A percentile compares a stretch with the other conserved stretches of the same genome.
These are phyloP conservation scores for Trypanosoma platydactyli DNA, from an alignment of 208 protist species.

Conservation along the genomic window DNA sequence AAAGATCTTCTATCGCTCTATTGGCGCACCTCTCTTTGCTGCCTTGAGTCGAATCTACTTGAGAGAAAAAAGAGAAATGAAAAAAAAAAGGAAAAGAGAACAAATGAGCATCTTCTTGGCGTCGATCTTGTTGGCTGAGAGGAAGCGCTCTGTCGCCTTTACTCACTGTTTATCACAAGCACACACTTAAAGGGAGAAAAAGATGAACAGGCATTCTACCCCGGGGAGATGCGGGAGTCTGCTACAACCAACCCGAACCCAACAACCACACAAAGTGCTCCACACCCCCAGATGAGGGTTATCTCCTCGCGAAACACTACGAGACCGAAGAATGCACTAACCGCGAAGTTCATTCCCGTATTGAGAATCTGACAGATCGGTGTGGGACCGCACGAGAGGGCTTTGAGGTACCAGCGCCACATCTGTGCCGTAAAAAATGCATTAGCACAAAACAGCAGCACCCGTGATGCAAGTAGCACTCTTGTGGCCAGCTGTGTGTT, in stretches of 20 bases:
- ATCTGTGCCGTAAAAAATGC: constrained; percentile 74
- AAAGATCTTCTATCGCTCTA: too few relatives aligned
- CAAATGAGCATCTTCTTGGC: too few relatives aligned
- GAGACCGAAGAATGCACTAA: constrained; percentile 69
- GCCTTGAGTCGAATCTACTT: too few relatives aligned
- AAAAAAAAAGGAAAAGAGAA: background rate
- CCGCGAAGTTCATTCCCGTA: constrained; percentile 81
- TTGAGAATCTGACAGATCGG: constrained; percentile 84
- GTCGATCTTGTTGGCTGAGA: too few relatives aligned
- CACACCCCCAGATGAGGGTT: constrained; percentile 57
- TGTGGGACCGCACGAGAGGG: constrained; percentile 77
- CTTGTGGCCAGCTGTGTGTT: background rate
- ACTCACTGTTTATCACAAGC: too few relatives aligned
- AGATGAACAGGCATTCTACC: background rate
- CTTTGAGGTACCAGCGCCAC: constrained; percentile 87
- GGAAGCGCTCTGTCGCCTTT: too few relatives aligned
- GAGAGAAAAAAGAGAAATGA: too few relatives aligned
- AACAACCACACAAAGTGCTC: constrained; percentile 62
- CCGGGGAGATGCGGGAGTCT: constrained; percentile 33
- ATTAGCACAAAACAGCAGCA: constrained; percentile 52
- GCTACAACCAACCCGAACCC: constrained; percentile 74
- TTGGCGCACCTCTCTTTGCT: too few relatives aligned
- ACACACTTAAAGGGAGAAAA: background rate
- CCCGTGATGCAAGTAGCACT: constrained; percentile 42
- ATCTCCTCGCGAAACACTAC: constrained; percentile 75